Evolutionary conservation across 2,329 filamentous ascomycete species (phyloP).

Genomic region (Colletotrichum viniferum): DNA sequence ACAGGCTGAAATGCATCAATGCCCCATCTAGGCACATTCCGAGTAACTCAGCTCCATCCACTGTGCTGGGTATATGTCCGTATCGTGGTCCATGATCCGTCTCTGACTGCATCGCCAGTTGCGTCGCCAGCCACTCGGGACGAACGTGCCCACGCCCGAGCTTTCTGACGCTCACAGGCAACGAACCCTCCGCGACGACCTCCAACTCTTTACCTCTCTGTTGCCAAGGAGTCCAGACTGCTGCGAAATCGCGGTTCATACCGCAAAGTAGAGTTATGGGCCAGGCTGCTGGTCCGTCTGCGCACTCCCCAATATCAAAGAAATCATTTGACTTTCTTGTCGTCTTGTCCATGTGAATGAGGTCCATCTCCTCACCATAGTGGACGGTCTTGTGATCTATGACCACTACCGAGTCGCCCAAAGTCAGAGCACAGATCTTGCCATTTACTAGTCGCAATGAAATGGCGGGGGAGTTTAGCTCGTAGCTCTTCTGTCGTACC

Average conservation of each 20-base stretch:
- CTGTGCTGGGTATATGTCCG: slow-evolving; percentile 45
- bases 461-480: slow-evolving; percentile 58
- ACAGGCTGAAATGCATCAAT: slow-evolving; percentile 70
- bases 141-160: slow-evolving; percentile 59
- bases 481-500: slow-evolving; percentile 47
- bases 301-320: slow-evolving; percentile 45
- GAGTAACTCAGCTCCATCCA: slow-evolving; percentile 57
- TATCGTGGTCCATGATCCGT: slow-evolving; percentile 39
- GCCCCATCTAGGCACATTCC: slow-evolving; percentile 74
- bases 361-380: slow-evolving; percentile 36
- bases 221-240: slow-evolving; percentile 54
- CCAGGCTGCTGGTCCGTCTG: slow-evolving; percentile 30
- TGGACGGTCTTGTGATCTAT: slow-evolving; percentile 50
- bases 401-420: slow-evolving; percentile 59
- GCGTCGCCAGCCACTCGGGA: slow-evolving; percentile 50
- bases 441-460: slow-evolving; percentile 51
- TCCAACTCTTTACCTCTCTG: slow-evolving; percentile 44
- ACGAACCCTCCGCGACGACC: slow-evolving; percentile 58
- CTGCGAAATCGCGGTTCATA: slow-evolving; percentile 48
- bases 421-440: slow-evolving; percentile 57
- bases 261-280: slow-evolving; percentile 55
- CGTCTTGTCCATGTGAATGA: slow-evolving; percentile 51
- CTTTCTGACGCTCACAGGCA: slow-evolving; percentile 61
- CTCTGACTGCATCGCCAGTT: neutral
- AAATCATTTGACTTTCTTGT: slow-evolving; percentile 49